Evolutionary conservation across 208 protist species (phyloP).

Genomic region (Sergeia podlipaevii): DNA sequence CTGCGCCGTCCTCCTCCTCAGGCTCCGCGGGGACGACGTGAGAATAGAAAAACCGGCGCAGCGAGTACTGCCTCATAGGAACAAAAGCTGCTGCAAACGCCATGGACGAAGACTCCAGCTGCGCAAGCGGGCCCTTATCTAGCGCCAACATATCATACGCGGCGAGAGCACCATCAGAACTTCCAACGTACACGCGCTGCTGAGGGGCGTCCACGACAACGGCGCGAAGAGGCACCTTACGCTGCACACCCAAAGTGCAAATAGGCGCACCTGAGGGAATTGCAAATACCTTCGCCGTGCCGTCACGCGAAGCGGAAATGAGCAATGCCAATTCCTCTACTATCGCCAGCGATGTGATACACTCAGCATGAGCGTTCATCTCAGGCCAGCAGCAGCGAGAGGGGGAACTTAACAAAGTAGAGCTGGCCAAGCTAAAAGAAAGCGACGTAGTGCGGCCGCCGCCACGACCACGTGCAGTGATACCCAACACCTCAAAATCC

Average conservation of each 20-base stretch:
- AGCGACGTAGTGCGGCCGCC: no score
- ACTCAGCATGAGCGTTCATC: conserved; percentile 39
- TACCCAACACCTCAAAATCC: no score
- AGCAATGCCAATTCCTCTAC: conserved; percentile 61
- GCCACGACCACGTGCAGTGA: no score
- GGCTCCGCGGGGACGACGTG: neutral
- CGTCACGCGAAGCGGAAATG: conserved; percentile 49
- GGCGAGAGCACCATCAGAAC: conserved; percentile 44
- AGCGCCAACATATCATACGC: conserved; percentile 34
- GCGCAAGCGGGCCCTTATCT: conserved; percentile 23
- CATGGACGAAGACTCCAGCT: conserved; percentile 20
- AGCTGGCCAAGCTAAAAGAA: no score
- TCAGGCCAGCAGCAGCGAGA: no score
- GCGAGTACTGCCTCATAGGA: conserved; percentile 4
- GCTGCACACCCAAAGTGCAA: conserved; percentile 22
- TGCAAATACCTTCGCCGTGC: conserved; percentile 57
- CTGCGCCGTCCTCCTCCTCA: no score
- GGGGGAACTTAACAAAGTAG: no score
- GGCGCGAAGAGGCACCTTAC: conserved; percentile 40
- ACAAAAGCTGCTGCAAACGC: conserved; percentile 23
- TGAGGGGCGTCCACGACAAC: conserved; percentile 36
- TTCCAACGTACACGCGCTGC: conserved; percentile 31
- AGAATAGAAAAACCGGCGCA: conserved; percentile 38
- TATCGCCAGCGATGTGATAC: conserved; percentile 40
- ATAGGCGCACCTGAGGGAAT: conserved; percentile 52